Percentiles rank a stretch among this genome's conserved stretches.
These are phyloP conservation scores for Panaeolus cyanescens DNA, from an alignment of 768 basidiomycete species.

Conservation along the genomic window DNA sequence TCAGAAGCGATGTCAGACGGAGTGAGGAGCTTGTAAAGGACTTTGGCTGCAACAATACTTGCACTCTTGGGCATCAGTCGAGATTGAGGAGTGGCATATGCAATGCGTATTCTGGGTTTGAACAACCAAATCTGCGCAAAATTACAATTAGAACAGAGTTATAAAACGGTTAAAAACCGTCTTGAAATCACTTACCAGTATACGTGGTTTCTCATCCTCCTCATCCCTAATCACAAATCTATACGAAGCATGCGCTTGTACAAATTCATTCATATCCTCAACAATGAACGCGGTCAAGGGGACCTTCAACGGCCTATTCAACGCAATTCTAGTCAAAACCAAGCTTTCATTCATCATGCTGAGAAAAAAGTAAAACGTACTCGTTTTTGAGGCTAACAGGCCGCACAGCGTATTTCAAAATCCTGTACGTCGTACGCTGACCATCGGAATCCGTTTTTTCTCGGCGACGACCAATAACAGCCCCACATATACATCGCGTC, in stretches of 20 bases:
- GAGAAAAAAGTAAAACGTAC: slow-evolving; percentile 42
- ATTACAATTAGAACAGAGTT: neutral
- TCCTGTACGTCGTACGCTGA: slow-evolving; percentile 53
- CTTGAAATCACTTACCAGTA: slow-evolving; percentile 61
- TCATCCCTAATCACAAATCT: slow-evolving; percentile 89
- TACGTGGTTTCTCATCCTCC: slow-evolving; percentile 75
- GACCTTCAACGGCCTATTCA: slow-evolving; percentile 39
- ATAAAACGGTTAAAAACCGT: neutral
- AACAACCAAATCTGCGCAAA: slow-evolving; percentile 84
- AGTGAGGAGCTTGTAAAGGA: slow-evolving; percentile 79
- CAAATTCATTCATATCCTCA: slow-evolving; percentile 89
- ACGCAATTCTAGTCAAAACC: slow-evolving; percentile 6
- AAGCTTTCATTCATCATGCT: neutral
- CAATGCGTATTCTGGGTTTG: slow-evolving; percentile 83
- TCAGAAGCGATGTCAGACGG: slow-evolving; percentile 56
- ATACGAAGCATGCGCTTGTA: slow-evolving; percentile 91
- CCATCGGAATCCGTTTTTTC: slow-evolving; percentile 39
- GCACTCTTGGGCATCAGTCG: slow-evolving; percentile 63
- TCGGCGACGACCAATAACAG: slow-evolving; percentile 72
- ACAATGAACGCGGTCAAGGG: slow-evolving; percentile 89
- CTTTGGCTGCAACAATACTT: slow-evolving; percentile 74
- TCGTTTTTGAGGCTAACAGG: slow-evolving; percentile 61
- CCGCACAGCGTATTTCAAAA: slow-evolving; percentile 85
- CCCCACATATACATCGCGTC: slow-evolving; percentile 82
- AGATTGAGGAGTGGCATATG: slow-evolving; percentile 62